Conservation (phyloP, 192 early-diverging fungal species). For the Coemansia sp. region DNA sequence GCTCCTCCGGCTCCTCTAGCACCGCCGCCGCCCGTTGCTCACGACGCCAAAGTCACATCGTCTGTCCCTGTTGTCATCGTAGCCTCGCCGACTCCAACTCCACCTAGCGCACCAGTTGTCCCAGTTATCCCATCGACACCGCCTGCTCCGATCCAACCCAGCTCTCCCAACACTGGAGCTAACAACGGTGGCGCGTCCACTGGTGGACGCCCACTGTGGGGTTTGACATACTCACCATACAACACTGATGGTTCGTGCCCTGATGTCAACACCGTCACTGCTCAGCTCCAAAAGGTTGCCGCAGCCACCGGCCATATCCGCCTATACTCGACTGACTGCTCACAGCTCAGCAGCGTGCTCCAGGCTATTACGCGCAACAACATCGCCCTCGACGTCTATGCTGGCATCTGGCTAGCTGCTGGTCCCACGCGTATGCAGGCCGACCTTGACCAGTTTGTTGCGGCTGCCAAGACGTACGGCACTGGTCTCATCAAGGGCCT, state of each 20-base stretch:
- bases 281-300: conserved; percentile 37
- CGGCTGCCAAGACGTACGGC: conserved; percentile 38
- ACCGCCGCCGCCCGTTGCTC: neutral
- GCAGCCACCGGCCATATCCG: conserved; percentile 47
- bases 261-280: conserved; percentile 23
- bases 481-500: conserved; percentile 40
- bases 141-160: neutral
- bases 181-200: conserved; percentile 5
- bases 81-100: neutral
- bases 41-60: neutral
- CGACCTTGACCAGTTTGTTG: conserved; percentile 45
- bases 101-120: neutral
- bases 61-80: neutral
- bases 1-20: neutral
- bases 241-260: conserved; percentile 54
- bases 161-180: neutral
- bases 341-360: conserved; percentile 37
- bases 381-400: conserved; percentile 34
- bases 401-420: conserved; percentile 49
- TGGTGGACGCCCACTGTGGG: conserved; percentile 35
- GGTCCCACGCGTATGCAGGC: conserved; percentile 36
- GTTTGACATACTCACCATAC: conserved; percentile 51
- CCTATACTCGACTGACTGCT: conserved; percentile 55
- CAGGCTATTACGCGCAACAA: conserved; percentile 40
- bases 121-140: neutral